Conservation (phyloP, 2,329 filamentous ascomycete species). For the Colletotrichum horii region DNA sequence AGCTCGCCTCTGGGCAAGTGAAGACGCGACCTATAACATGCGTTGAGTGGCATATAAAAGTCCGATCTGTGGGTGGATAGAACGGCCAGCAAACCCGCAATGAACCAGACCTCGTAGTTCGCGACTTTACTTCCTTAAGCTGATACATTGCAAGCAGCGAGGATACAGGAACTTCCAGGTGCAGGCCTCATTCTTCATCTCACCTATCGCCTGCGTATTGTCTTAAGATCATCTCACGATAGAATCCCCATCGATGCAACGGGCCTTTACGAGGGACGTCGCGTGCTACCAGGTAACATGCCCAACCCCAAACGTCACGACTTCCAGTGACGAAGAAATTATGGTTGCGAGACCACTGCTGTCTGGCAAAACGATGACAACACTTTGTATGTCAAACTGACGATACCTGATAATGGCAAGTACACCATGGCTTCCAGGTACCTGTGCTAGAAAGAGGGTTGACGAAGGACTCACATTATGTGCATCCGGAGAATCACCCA, state of each 20-base stretch:
- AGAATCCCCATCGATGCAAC: background rate
- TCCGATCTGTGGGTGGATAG: background rate
- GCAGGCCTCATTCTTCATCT: background rate
- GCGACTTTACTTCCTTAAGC: background rate
- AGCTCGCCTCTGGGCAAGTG: background rate
- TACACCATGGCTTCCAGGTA: background rate
- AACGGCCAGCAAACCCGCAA: background rate
- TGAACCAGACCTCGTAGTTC: accelerated
- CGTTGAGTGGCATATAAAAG: background rate
- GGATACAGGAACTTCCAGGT: no score
- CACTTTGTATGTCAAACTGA: background rate
- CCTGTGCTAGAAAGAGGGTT: accelerated
- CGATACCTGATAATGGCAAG: accelerated
- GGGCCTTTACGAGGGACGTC: accelerated
- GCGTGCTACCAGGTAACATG: accelerated
- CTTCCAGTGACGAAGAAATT: no score
- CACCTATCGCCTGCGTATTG: background rate
- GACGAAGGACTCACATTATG: accelerated
- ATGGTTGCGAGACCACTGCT: background rate
- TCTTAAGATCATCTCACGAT: background rate
- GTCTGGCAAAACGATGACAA: background rate
- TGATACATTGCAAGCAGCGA: background rate
- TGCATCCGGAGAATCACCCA: background rate
- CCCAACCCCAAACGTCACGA: background rate
- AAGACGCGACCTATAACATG: background rate